These are phyloP conservation scores for Candida awuae DNA, from an alignment of 805 yeast genomes.

Conservation along the genomic window DNA sequence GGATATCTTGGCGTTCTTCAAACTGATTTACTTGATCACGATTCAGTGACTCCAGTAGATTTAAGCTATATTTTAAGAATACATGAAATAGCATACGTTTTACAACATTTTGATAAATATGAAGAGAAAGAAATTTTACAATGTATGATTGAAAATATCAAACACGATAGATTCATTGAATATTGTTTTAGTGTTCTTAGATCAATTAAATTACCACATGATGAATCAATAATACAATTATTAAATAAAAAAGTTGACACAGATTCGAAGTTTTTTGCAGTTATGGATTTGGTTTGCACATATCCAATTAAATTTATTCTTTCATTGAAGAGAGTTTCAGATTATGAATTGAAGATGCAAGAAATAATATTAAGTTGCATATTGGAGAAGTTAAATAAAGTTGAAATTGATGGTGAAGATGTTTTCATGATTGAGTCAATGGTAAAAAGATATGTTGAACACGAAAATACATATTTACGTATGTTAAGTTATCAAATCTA, in stretches of 20 bases:
- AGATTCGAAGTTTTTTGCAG: not conserved
- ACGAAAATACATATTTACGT: slow-evolving; percentile 5
- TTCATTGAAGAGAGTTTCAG: not conserved
- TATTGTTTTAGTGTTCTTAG: not conserved
- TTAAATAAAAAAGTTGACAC: not conserved
- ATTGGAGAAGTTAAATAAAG: not conserved
- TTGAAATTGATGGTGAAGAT: slow-evolving; percentile 9
- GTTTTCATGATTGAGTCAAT: slow-evolving; percentile 12
- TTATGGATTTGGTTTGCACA: not conserved
- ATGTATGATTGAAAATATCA: not conserved
- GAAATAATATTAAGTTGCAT: slow-evolving; percentile 8
- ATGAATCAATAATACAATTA: not conserved
- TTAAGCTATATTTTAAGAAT: not conserved
- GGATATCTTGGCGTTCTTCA: slow-evolving; percentile 4
- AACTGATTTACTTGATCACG: not conserved
- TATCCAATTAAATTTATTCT: not conserved
- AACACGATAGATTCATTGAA: not conserved
- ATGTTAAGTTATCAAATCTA: slow-evolving; percentile 10
- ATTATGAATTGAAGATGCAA: slow-evolving; percentile 1
- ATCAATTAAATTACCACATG: not conserved
- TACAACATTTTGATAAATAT: not conserved
- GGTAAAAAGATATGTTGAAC: slow-evolving; percentile 1
- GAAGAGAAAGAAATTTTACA: not conserved
- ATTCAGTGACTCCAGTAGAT: not conserved
- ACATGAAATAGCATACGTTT: not conserved